phyloP scores from a whole-genome alignment of 495 filamentous ascomycete species.

The Penicillium dipodomyicola region DNA sequence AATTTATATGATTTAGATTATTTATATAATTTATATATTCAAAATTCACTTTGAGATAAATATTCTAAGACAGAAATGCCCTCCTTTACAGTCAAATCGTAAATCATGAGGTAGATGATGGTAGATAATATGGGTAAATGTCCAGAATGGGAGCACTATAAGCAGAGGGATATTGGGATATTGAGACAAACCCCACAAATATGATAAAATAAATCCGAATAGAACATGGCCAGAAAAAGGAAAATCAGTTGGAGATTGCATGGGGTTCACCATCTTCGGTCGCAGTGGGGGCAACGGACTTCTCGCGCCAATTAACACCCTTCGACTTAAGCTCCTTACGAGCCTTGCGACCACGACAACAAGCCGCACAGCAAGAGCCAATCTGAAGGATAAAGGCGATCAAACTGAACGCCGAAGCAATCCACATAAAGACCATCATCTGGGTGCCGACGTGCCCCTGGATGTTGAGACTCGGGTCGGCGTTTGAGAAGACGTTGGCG shows the following conservation, averaged over 20 bases:
- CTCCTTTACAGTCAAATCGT: conserved; percentile 7
- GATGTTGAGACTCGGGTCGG: conserved; percentile 70
- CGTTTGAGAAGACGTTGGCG: conserved; percentile 61
- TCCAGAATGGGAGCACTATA: conserved; percentile 2
- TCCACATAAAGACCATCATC: conserved; percentile 93
- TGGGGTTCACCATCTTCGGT: conserved; percentile 6
- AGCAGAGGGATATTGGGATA: background rate
- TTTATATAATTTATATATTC: background rate
- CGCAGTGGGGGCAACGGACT: conserved; percentile 1
- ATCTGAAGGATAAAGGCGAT: conserved; percentile 69
- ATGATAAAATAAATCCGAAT: background rate
- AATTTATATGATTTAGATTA: too few species aligned
- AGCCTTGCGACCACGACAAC: conserved; percentile 44
- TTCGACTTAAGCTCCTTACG: conserved; percentile 39
- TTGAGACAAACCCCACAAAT: background rate
- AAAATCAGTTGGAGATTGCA: background rate
- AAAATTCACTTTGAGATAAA: background rate
- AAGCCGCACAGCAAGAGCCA: conserved; percentile 62
- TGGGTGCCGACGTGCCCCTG: conserved; percentile 61
- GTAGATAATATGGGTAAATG: conserved; percentile 4
- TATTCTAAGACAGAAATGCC: background rate
- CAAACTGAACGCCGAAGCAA: conserved; percentile 63
- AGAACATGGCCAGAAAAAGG: background rate
- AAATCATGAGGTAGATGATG: background rate
- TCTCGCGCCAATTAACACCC: conserved; percentile 24